Base-by-base conservation (phyloP, 129 eudicot genomes). In the Centrapalus pauciflorus region DNA sequence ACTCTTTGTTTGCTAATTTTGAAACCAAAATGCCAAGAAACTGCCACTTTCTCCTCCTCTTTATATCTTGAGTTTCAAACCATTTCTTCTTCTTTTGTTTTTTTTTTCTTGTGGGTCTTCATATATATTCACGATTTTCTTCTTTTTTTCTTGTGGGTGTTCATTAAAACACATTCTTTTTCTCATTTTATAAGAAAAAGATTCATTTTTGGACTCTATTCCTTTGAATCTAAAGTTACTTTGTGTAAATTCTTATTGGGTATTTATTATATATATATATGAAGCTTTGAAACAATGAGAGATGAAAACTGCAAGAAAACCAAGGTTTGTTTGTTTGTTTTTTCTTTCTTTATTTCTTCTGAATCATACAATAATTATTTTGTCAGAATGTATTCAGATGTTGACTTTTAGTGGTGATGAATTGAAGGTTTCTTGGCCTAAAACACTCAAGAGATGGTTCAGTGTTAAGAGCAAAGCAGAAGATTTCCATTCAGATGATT, bases 361-460 rank as follows among this genome's bases (percentile, higher is more conserved):
- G 26, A 35, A 66, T 45, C n/a, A n/a, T n/a, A 21, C 1, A 40
- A 5, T 17, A n/a, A 0, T 16, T 45, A 45, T 34, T 41, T 26
- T 55, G 51, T 34, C 10, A 52, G 8, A 52, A 28, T 64, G 49
- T 21, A 48, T 33, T 28, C 7, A 61, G 28, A 48, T 70, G 65
- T 74, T 71, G 65, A 73, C 59, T 59, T 67, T 70, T 28, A 29
- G n/a, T 77, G 46, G 40, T 67, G 63, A 37, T 76, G 55, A 49
- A 23, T 74, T 81, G 73, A 77, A 88, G 95, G 82, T 85, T 78
- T 92, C 92, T 58, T 92, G 95, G 98, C 79, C 98, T 12, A 92
- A 88, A 81, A 80, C 81, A 35, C 78, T 93, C 72, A 92, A 88
- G 83, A 92, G 85, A 77, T 92, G 98, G 98, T 77, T 92, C 73